Evolutionary conservation across 805 yeast species (phyloP).

Genomic region (Teunomyces panamensis): DNA sequence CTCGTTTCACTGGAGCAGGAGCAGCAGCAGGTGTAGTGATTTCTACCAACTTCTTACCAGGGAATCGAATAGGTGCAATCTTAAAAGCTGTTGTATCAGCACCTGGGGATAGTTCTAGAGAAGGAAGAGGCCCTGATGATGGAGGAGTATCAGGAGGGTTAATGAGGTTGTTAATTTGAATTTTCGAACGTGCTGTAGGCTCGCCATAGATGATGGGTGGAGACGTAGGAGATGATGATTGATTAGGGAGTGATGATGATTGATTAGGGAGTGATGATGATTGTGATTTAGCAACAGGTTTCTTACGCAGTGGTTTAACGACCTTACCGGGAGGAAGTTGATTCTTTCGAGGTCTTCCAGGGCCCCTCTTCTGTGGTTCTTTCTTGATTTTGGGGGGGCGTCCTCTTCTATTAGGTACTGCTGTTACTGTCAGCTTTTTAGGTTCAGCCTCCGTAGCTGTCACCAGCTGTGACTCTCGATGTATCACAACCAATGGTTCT

Average conservation of each 20-base stretch:
- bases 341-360: conserved; percentile 1
- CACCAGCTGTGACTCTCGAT: not conserved
- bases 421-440: too few species aligned
- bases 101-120: not conserved
- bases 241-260: not conserved
- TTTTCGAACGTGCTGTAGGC: not conserved
- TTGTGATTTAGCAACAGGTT: not conserved
- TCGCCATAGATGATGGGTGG: not conserved
- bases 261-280: not conserved
- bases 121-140: not conserved
- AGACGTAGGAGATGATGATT: not conserved
- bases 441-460: too few species aligned
- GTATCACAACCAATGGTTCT: not conserved
- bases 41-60: not conserved
- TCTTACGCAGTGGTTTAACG: not conserved
- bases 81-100: not conserved
- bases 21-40: not conserved
- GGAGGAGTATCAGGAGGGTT: not conserved
- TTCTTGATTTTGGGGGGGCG: not conserved
- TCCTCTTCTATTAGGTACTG: not conserved
- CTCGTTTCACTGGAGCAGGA: not conserved
- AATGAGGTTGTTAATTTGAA: not conserved
- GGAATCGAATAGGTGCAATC: not conserved
- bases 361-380: not conserved
- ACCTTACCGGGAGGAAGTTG: not conserved